Evolutionary conservation across 1,284 basidiomycete species (phyloP).

Genomic region (Trametes pubescens): DNA sequence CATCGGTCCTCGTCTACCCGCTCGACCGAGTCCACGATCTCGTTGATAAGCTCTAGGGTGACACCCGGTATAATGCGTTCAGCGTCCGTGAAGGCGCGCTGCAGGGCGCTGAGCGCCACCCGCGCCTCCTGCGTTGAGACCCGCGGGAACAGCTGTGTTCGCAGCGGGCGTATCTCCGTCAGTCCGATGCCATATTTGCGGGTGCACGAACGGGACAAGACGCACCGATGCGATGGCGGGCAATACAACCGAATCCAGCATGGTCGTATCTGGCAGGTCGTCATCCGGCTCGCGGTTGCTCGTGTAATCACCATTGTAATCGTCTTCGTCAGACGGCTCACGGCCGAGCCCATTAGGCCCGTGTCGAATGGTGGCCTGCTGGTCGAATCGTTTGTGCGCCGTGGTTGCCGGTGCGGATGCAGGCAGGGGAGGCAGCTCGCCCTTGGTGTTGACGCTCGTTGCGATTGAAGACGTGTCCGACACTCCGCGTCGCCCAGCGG

Average conservation of each 20-base stretch:
- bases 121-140: conserved; percentile 90
- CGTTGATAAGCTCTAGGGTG: conserved; percentile 83
- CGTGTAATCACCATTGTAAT: conserved; percentile 61
- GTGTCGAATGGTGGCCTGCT: conserved; percentile 73
- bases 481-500: conserved; percentile 36
- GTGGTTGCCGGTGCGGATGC: conserved; percentile 48
- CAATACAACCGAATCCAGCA: conserved; percentile 94
- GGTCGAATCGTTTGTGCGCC: conserved; percentile 56
- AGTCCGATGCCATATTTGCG: conserved; percentile 2
- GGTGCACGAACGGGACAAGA: not conserved
- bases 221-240: conserved; percentile 92
- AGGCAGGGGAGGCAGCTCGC: conserved; percentile 68
- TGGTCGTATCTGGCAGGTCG: conserved; percentile 84
- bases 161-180: conserved; percentile 18
- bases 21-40: conserved; percentile 92
- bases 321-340: conserved; percentile 68
- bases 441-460: conserved; percentile 59
- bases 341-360: conserved; percentile 42
- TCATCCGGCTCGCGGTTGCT: conserved; percentile 50
- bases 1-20: conserved; percentile 76
- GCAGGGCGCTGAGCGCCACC: conserved; percentile 82
- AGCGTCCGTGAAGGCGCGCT: conserved; percentile 91
- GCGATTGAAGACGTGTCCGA: conserved; percentile 38
- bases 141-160: conserved; percentile 81
- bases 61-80: conserved; percentile 89